Conservation (phyloP, 2,329 filamentous ascomycete species). For the Hymenotorrendiella dingleyae region DNA sequence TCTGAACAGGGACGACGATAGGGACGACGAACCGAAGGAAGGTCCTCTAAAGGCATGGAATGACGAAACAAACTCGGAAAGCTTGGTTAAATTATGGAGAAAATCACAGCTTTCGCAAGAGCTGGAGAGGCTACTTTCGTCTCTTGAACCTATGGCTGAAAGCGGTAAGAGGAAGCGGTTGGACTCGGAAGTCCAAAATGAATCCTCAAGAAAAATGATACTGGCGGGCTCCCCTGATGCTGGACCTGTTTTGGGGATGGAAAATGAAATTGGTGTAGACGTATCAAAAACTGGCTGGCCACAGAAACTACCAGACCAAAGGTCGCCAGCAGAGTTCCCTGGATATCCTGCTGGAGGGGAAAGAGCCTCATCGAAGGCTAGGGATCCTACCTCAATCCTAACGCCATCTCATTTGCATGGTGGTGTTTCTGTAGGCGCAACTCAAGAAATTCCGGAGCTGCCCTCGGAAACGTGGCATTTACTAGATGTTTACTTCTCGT, state of each 20-base stretch:
- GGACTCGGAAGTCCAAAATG: conserved; percentile 17
- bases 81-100: conserved; percentile 27
- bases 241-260: neutral
- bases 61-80: conserved; percentile 25
- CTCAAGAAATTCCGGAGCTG: conserved; percentile 20
- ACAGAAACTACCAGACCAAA: conserved; percentile 3
- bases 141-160: conserved; percentile 21
- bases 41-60: conserved; percentile 24
- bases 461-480: conserved; percentile 37
- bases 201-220: neutral
- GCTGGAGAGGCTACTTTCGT: conserved; percentile 27
- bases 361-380: neutral
- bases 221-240: neutral
- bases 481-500: conserved; percentile 68
- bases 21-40: conserved; percentile 32
- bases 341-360: neutral
- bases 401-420: conserved; percentile 7
- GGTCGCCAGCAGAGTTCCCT: neutral
- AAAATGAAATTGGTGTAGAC: neutral
- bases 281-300: conserved; percentile 2
- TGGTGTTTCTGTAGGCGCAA: conserved; percentile 5
- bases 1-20: conserved; percentile 36
- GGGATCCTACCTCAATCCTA: conserved; percentile 3
- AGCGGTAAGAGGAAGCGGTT: conserved; percentile 22
- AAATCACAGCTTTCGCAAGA: conserved; percentile 28